Conservation (phyloP, 2,329 filamentous ascomycete genomes). For the Claviceps sp. region DNA sequence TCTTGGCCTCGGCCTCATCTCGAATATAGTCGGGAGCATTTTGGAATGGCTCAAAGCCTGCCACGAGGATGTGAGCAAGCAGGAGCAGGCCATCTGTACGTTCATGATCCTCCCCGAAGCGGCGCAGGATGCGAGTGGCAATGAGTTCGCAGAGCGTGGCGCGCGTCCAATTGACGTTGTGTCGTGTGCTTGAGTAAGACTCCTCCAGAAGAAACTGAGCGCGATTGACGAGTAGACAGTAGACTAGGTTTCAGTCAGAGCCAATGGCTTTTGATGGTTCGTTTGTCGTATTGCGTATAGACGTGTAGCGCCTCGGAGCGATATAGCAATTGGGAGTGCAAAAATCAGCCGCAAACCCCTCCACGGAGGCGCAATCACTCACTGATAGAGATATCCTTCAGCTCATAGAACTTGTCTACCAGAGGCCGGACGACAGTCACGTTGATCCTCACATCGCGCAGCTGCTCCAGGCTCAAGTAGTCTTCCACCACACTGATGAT, state of each 20-base stretch:
- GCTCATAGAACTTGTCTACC: slow-evolving; percentile 71
- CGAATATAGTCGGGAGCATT: slow-evolving; percentile 59
- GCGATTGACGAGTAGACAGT: slow-evolving; percentile 72
- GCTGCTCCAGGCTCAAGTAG: slow-evolving; percentile 56
- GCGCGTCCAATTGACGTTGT: slow-evolving; percentile 68
- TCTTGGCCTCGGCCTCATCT: slow-evolving; percentile 38
- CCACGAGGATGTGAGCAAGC: slow-evolving; percentile 66
- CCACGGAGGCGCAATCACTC: slow-evolving; percentile 12
- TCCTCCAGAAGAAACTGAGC: slow-evolving; percentile 71
- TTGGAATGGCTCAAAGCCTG: slow-evolving; percentile 76
- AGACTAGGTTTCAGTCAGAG: slow-evolving; percentile 37
- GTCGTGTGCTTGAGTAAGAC: slow-evolving; percentile 58
- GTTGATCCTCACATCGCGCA: slow-evolving; percentile 72
- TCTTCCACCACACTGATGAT: slow-evolving; percentile 50
- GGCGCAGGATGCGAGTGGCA: slow-evolving; percentile 62
- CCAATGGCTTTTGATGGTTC: background rate
- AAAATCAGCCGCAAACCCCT: background rate
- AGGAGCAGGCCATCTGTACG: slow-evolving; percentile 58
- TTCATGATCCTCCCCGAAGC: slow-evolving; percentile 65
- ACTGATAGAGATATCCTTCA: slow-evolving; percentile 68
- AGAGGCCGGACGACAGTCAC: slow-evolving; percentile 65
- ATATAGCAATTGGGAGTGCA: background rate
- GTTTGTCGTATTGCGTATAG: background rate
- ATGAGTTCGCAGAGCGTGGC: slow-evolving; percentile 71
- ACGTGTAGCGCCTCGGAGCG: background rate